Base-by-base conservation (phyloP, 306 rosid genomes). In the Nissolia schottii region DNA sequence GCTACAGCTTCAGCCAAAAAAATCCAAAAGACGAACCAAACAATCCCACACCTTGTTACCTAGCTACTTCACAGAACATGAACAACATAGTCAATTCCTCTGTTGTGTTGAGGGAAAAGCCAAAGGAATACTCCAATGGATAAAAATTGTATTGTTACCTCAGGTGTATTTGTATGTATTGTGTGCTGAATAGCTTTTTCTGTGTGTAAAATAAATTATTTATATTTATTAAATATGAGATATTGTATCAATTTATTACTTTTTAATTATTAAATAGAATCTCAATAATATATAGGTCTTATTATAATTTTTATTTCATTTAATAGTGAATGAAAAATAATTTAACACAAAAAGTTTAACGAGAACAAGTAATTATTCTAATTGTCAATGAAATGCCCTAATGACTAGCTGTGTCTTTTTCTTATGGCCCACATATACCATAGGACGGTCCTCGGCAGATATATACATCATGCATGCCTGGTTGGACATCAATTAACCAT, bases 391-490 rank as follows among this genome's bases (percentile, higher is more conserved):
- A 38, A 70, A 55, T 34, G 74, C 75, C 78, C 65, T 71, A 76
- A 76, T 76, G 12, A 71, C 72, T 72, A 48, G 67, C 46, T 60
- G 4, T 56, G 81, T 27, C 73, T 64, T 74, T n/a, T 55, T 74
- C 60, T 69, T 75, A 27, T 78, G 87, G 57, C 80, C 83, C 80
- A 76, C 80, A 64, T 76, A 29, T 61, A 43, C 56, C 16, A 51
- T 50, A 51, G 37, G 73, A 27, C 49, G 79, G 75, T 67, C 59
- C 71, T 73, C 18, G 35, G 19, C 15, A 35, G 16, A 19, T 34
- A 73, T 7, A 59, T 56, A n/a, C 23, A 12, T 5, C 50, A 29
- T 34, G 45, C 18, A 19, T 74, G 71, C 77, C 57, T 67, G 75
- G 86, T 62, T 79, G 79, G 40, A 79, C 72, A 49, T 79, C 81